Percentiles rank a stretch among this genome's conserved stretches.
phyloP scores from a whole-genome alignment of 495 filamentous ascomycete genomes.

The Umbilicaria muhlenbergii region DNA sequence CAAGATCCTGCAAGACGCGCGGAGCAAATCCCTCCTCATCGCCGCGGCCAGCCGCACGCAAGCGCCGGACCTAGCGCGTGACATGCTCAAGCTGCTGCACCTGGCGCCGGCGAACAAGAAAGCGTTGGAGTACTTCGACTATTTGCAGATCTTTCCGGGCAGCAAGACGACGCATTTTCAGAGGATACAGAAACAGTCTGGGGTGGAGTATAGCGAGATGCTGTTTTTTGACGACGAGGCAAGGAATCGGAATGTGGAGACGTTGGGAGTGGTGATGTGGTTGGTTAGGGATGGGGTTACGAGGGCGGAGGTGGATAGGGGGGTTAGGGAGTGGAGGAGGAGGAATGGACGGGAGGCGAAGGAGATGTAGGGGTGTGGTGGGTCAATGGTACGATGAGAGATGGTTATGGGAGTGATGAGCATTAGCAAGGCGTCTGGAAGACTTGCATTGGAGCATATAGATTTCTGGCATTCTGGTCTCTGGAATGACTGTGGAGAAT shows the following conservation, averaged over 20 bases:
- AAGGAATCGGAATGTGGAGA: conserved; percentile 75
- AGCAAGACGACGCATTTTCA: conserved; percentile 78
- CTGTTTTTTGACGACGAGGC: conserved; percentile 93
- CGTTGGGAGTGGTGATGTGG: conserved; percentile 67
- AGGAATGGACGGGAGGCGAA: conserved; percentile 34
- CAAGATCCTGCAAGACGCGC: conserved; percentile 48
- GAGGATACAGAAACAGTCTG: conserved; percentile 48
- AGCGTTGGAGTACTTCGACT: conserved; percentile 66
- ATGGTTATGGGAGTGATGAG: too few relatives aligned
- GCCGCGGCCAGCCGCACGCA: conserved; percentile 73
- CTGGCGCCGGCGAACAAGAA: conserved; percentile 39
- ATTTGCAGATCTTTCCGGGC: conserved; percentile 75
- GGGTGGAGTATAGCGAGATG: conserved; percentile 60
- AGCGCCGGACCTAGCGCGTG: conserved; percentile 61
- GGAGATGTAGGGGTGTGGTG: not conserved
- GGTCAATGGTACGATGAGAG: too few relatives aligned
- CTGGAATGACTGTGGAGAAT: too few relatives aligned
- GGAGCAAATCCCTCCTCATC: conserved; percentile 39
- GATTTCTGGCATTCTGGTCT: too few relatives aligned
- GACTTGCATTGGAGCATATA: too few relatives aligned
- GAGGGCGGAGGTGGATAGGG: conserved; percentile 63
- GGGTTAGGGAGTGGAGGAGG: conserved; percentile 69
- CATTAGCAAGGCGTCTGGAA: too few relatives aligned
- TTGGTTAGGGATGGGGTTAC: conserved; percentile 68
- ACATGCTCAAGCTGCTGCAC: conserved; percentile 63